phyloP scores from a whole-genome alignment of 2,329 filamentous ascomycete genomes.

The Colletotrichum filicis region DNA sequence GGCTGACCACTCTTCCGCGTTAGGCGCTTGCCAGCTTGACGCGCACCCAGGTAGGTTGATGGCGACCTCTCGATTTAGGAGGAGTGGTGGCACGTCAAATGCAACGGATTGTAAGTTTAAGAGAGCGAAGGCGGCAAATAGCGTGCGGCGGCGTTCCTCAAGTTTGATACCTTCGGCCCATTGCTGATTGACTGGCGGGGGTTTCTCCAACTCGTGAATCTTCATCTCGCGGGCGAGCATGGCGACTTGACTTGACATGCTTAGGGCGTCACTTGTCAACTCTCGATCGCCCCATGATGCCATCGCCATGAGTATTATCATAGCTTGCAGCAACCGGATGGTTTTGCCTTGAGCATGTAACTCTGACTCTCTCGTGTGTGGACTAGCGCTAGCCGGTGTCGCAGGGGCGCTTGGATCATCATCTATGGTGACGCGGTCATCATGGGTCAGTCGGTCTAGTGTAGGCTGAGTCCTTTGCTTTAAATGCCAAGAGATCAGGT shows the following conservation, averaged over 20 bases:
- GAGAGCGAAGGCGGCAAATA: constrained; percentile 60
- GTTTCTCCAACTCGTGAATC: constrained; percentile 39
- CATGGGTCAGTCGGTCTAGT: constrained; percentile 17
- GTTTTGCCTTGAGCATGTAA: too few relatives aligned
- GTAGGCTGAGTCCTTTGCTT: constrained; percentile 57
- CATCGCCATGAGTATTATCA: constrained; percentile 65
- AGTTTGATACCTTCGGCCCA: constrained; percentile 62
- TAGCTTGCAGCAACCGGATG: constrained; percentile 61
- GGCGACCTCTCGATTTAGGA: constrained; percentile 64
- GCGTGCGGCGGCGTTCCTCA: constrained; percentile 9
- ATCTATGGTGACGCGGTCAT: neutral
- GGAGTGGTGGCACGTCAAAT: constrained; percentile 69
- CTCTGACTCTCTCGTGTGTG: too few relatives aligned
- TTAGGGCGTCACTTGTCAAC: constrained; percentile 65
- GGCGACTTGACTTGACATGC: constrained; percentile 66
- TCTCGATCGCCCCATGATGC: constrained; percentile 70
- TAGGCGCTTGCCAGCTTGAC: constrained; percentile 65
- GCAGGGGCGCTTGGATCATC: too few relatives aligned
- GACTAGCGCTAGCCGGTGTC: too few relatives aligned
- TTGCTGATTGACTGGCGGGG: constrained; percentile 31
- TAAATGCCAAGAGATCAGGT: constrained; percentile 63
- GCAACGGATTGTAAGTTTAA: constrained; percentile 71
- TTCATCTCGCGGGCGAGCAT: constrained; percentile 66
- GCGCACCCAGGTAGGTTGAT: constrained; percentile 64
- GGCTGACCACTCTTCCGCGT: constrained; percentile 59